Conservation (phyloP, 2,329 filamentous ascomycete genomes). For the Drechslerella coelobrocha region DNA sequence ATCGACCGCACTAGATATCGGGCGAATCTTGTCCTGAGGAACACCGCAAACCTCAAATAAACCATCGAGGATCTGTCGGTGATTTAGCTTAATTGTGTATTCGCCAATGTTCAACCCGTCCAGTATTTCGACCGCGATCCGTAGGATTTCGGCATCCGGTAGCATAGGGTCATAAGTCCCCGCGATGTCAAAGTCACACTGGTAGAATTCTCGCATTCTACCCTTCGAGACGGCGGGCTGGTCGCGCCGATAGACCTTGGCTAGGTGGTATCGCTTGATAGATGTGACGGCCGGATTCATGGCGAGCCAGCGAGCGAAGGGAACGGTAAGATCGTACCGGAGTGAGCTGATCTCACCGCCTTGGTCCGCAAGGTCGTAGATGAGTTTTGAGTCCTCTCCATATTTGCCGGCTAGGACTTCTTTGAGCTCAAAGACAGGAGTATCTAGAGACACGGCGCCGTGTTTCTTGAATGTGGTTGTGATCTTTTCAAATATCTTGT, state of each 20-base stretch:
- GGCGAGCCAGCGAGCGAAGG: constrained; percentile 88
- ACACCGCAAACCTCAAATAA: constrained; percentile 92
- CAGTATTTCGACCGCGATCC: constrained; percentile 85
- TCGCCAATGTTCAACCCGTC: constrained; percentile 67
- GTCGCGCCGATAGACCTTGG: constrained; percentile 85
- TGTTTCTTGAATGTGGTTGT: constrained; percentile 82
- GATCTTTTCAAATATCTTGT: constrained; percentile 79
- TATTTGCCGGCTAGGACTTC: constrained; percentile 90
- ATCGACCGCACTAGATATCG: constrained; percentile 91
- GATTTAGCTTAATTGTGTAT: constrained; percentile 92
- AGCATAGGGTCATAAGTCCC: constrained; percentile 88
- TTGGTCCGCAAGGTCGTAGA: constrained; percentile 87
- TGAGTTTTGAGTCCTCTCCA: constrained; percentile 89
- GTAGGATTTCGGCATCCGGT: constrained; percentile 86
- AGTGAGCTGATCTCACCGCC: constrained; percentile 84
- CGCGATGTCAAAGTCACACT: constrained; percentile 96
- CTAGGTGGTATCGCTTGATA: constrained; percentile 95
- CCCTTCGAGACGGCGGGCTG: constrained; percentile 88
- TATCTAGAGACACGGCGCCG: constrained; percentile 80
- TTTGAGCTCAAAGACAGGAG: constrained; percentile 82
- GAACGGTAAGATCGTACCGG: constrained; percentile 86
- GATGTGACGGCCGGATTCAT: constrained; percentile 83
- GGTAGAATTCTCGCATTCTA: constrained; percentile 94
- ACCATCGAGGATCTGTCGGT: constrained; percentile 91
- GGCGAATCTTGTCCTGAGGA: constrained; percentile 81